Evolutionary conservation across 371 early-diverging fungal genomes (phyloP), one percentile per base, ranked within the genome.

Genomic region (Mucor piriformis): DNA sequence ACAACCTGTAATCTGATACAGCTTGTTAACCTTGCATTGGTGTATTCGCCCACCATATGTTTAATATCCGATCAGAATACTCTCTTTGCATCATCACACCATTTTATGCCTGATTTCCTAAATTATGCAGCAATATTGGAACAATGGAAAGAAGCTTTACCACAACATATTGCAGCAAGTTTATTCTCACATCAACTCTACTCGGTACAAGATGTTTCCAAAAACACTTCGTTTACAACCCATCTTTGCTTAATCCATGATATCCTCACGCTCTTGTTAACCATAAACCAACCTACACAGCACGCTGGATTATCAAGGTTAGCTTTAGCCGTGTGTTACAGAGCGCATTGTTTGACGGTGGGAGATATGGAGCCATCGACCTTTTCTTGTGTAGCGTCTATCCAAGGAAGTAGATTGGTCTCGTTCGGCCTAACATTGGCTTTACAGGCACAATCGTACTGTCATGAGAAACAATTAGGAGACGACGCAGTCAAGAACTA

Each of bases 321-420:
- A 25, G 52, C 58, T 8, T 34, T 37, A 1, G 43, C 52, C 7
- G 47, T 63, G 0, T 57, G 48, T 21, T 48, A 43, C 15, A 51
- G 59, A 32, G 58, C 67, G 3, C 42, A 54, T 20, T 23, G 42
- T 11, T 38, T 67, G 11, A 54, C 54, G 3, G 20, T 34, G 1
- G 49, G 35, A 0, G 55, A 59, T 20, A 33, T 61, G 40, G 55
- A 40, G 8, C 34, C 29, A 18, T 29, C 54, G 21, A 49, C 35
- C 16, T 50, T 29, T 11, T 63, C 59, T 3, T 23, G 63, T 13
- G 23, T 59, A 20, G 59, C 63, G 0, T 50, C 59, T 29, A 63
- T 67, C 25, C 63, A 67, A 27, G 67, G 67, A 1, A 54, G 47
- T 16, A 59, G 67, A 3, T 16, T 67, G 1, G 38, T 67, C 0